Conservation (phyloP, 345 rosid genomes). For the Cardiospermum halicacabum region DNA sequence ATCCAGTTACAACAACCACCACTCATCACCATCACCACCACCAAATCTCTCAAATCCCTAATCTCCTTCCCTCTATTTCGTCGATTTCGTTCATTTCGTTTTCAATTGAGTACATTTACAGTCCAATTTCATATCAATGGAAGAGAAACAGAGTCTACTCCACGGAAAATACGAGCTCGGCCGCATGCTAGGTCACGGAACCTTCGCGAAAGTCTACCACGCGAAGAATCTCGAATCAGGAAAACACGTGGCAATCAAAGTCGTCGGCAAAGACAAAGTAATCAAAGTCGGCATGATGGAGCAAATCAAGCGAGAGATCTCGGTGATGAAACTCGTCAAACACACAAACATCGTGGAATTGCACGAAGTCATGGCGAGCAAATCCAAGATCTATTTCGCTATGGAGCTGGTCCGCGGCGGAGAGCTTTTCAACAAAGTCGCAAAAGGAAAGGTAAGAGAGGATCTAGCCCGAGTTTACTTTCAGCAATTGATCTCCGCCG, state of each 20-base stretch:
- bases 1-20: conserved; percentile 21
- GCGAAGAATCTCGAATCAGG: conserved; percentile 57
- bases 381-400: conserved; percentile 85
- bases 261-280: conserved; percentile 83
- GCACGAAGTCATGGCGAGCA: conserved; percentile 94
- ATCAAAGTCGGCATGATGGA: conserved; percentile 85
- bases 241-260: conserved; percentile 75
- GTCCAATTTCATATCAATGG: too few relatives aligned
- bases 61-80: too few relatives aligned
- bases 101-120: too few relatives aligned
- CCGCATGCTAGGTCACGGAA: conserved; percentile 74
- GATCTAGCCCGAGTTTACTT: conserved; percentile 72
- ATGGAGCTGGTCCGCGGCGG: conserved; percentile 95
- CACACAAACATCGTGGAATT: conserved; percentile 83
- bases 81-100: too few relatives aligned
- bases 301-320: conserved; percentile 82
- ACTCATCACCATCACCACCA: too few relatives aligned
- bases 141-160: conserved; percentile 33
- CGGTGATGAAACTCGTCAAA: conserved; percentile 92
- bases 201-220: conserved; percentile 86
- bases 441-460: conserved; percentile 67
- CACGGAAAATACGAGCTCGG: conserved; percentile 91
- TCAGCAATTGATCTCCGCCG: conserved; percentile 73
- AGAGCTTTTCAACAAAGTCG: conserved; percentile 62
- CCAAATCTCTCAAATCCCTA: too few relatives aligned